Base-by-base conservation (phyloP, 2,329 filamentous ascomycete species). In the Purpureocillium lavendulum region DNA sequence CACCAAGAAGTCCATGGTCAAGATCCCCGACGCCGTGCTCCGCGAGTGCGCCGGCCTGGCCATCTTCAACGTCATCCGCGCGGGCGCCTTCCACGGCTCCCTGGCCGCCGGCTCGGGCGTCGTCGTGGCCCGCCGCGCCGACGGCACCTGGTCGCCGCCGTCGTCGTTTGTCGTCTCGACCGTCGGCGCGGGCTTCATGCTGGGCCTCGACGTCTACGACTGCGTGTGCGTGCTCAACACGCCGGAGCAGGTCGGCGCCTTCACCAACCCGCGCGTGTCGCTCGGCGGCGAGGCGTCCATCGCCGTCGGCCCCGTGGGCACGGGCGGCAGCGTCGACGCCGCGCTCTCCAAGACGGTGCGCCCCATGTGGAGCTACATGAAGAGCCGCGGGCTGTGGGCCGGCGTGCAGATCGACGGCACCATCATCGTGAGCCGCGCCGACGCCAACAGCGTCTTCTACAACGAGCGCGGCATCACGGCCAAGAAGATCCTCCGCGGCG, bases 351-450 rank as follows among this genome's bases (percentile, higher is more conserved):
- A 51, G 45, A 55, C 53, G 0, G 53, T 45, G 47, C 70, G 77
- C 21, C 84, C 86, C 0, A 72, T 89, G 7, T 90, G 82, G 70
- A 87, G 80, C 24, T 92, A 92, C 55, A 75, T 89, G 60, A 90
- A 90, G 65, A 84, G 79, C 45, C 73, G 84, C 26, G 86, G 87
- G 1, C 73, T 90, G 41, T 90, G 88, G 56, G 83, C 82, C 1
- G 84, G 85, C 11, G 73, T 89, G 0, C 82, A 87, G 47, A 70
- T 89, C n/a, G 85, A 90, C 49, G 86, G 86, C 2, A 89, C 85
- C 0, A 71, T 90, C 14, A 70, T 90, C 32, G 79, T 89, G 37
- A 81, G 86, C 52, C 73, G 86, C 16, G 76, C 72, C 0, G 86
- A 88, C 48, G 86, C 87, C 53, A 92, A 92, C 53, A 80, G 84